Conservation (phyloP, 345 rosid species). For the Pistacia vera region DNA sequence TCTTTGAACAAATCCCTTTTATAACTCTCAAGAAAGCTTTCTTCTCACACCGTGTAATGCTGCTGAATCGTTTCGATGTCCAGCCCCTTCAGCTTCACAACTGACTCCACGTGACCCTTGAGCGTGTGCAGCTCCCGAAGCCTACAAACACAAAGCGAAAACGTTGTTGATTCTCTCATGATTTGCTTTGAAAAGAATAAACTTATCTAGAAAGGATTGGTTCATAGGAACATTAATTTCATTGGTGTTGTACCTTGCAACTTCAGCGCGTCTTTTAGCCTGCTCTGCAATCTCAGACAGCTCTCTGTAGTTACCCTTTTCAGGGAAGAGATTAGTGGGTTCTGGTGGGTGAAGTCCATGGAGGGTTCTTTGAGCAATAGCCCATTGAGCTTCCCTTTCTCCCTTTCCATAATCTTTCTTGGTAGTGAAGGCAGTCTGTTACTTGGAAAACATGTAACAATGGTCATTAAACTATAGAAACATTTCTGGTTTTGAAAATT, state of each 20-base stretch:
- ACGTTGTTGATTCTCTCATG: too few relatives aligned
- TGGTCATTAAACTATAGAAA: not conserved
- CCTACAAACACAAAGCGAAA: slow-evolving; percentile 33
- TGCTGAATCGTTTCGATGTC: slow-evolving; percentile 81
- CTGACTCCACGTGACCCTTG: slow-evolving; percentile 89
- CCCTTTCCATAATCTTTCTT: slow-evolving; percentile 87
- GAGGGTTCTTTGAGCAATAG: slow-evolving; percentile 74
- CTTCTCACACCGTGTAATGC: slow-evolving; percentile 67
- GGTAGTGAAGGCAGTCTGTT: slow-evolving; percentile 85
- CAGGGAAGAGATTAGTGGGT: slow-evolving; percentile 39
- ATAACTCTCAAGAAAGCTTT: not conserved
- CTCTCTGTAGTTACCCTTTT: slow-evolving; percentile 70
- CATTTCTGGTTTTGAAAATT: not conserved
- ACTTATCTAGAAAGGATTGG: not conserved
- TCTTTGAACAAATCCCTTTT: slow-evolving; percentile 15
- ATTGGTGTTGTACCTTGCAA: slow-evolving; percentile 61
- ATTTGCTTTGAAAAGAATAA: too few relatives aligned
- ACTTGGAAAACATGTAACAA: not conserved
- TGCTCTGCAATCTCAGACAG: slow-evolving; percentile 85
- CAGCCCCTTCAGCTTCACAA: slow-evolving; percentile 82
- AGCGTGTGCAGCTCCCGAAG: slow-evolving; percentile 82
- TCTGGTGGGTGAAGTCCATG: slow-evolving; percentile 82
- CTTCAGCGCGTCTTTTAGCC: slow-evolving; percentile 86
- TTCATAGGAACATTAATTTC: not conserved
- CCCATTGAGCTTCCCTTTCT: slow-evolving; percentile 97